These are phyloP conservation scores for Chytriomyces sp. DNA, from an alignment of 192 early-diverging fungal genomes.

Conservation along the genomic window DNA sequence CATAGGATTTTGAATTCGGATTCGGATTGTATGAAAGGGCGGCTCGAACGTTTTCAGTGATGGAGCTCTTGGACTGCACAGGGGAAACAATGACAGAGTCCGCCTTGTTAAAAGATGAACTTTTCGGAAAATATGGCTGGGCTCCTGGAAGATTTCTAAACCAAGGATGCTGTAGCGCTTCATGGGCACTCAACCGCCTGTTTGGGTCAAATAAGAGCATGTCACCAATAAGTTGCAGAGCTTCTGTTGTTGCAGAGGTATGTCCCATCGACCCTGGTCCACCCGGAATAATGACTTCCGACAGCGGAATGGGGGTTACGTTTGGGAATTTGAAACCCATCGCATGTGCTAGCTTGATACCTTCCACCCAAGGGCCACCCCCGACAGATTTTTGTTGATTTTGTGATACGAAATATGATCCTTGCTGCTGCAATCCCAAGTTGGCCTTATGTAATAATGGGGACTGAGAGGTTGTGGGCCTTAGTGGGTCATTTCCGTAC, in stretches of 20 bases:
- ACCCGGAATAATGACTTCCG: conserved; percentile 52
- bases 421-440: neutral
- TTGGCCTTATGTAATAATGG: neutral
- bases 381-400: conserved; percentile 31
- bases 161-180: conserved; percentile 68
- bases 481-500: neutral
- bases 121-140: conserved; percentile 4
- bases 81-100: neutral
- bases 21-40: neutral
- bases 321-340: conserved; percentile 62
- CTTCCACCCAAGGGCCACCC: conserved; percentile 60
- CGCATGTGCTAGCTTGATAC: conserved; percentile 46
- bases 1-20: neutral
- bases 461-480: neutral
- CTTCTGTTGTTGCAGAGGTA: conserved; percentile 47
- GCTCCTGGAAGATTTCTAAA: conserved; percentile 48
- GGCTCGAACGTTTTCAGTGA: neutral
- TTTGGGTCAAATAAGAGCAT: conserved; percentile 81
- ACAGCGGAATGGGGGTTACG: conserved; percentile 45
- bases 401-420: neutral
- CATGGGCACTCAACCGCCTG: conserved; percentile 69
- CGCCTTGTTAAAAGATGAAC: conserved; percentile 4
- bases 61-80: neutral
- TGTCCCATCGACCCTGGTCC: conserved; percentile 14
- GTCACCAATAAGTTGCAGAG: conserved; percentile 66